Evolutionary conservation across 148 eudicot genomes (phyloP).

Genomic region (Cornus florida): DNA sequence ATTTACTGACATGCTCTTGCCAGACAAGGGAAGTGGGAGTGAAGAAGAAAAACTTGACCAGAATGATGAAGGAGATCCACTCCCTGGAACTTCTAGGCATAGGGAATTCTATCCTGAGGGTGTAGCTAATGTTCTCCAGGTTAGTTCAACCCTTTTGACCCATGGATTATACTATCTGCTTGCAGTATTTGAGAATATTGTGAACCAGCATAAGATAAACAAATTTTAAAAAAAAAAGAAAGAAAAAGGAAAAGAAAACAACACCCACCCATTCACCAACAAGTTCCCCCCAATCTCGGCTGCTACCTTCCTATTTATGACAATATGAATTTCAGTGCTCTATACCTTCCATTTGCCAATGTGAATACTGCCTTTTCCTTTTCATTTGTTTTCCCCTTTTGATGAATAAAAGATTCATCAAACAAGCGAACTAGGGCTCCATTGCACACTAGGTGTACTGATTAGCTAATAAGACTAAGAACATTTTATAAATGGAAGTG

Average conservation of each 20-base stretch:
- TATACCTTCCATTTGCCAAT: background rate
- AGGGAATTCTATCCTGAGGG: constrained; percentile 98
- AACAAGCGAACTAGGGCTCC: too few relatives aligned
- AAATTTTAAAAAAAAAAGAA: too few relatives aligned
- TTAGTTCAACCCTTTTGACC: constrained; percentile 32
- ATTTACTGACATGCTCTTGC: constrained; percentile 98
- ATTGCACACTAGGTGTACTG: too few relatives aligned
- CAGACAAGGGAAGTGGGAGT: constrained; percentile 90
- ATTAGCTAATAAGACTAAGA: too few relatives aligned
- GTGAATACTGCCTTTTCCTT: too few relatives aligned
- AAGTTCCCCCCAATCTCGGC: background rate
- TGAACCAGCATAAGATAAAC: background rate
- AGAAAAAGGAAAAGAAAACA: too few relatives aligned
- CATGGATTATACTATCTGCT: constrained; percentile 9
- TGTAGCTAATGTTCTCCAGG: constrained; percentile 80
- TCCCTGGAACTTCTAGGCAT: constrained; percentile 96
- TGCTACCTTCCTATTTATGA: background rate
- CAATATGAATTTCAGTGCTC: background rate
- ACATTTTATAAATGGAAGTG: too few relatives aligned
- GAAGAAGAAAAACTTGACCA: constrained; percentile 66
- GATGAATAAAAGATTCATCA: too few relatives aligned
- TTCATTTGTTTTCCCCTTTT: too few relatives aligned
- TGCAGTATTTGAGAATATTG: constrained; percentile 5
- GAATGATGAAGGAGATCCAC: constrained; percentile 83
- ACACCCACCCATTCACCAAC: too few relatives aligned